Base-by-base conservation (phyloP, 2,329 filamentous ascomycete genomes). In the Zymoseptoria pseudotritici region DNA sequence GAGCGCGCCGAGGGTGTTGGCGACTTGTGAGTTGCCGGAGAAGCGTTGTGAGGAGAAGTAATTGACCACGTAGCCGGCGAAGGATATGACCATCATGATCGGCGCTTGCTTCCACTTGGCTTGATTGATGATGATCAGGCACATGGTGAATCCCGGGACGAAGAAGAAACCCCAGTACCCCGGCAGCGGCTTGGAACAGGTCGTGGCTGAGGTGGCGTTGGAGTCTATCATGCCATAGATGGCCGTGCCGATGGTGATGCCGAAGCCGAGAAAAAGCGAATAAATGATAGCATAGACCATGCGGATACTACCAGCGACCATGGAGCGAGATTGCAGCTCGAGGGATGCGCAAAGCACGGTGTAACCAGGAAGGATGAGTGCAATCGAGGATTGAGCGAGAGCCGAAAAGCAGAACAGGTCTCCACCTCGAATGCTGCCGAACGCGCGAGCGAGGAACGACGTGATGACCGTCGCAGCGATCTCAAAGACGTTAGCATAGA, bases 101-200 rank as follows among this genome's bases (percentile, higher is more conserved):
- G 89, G 89, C 31, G 86, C 83, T 70, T 93, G 89, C 67, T 84
- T 87, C 83, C 83, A 90, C 74, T 91, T 90, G 61, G 88, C 88
- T 66, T 93, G 89, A 73, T 92, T 92, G 72, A 93, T 87, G 68
- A 92, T 80, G 62, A 88, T 87, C 49, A 93, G 80, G 67, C 86
- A 90, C 26, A 90, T 70, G 8, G 89, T 85, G 72, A 92, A 95
- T 6, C 82, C 72, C 0, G 88, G 83, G 0, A 93, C 90, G 69
- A 91, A 91, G 29, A 87, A 76, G 75, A 92, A 91, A 59, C 81
- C 82, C 63, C 80, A 83, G 36, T 79, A 75, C 6, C 80, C 78
- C 2, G 74, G 74, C 58, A 86, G 79, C 0, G 56, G 49, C 26
- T 13, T 53, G 8, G 58, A 58, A 67, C 79, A 81, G 2, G 66